Evolutionary conservation across 192 early-diverging fungal species (phyloP).

Genomic region (Rhizoclosmatium globosum): DNA sequence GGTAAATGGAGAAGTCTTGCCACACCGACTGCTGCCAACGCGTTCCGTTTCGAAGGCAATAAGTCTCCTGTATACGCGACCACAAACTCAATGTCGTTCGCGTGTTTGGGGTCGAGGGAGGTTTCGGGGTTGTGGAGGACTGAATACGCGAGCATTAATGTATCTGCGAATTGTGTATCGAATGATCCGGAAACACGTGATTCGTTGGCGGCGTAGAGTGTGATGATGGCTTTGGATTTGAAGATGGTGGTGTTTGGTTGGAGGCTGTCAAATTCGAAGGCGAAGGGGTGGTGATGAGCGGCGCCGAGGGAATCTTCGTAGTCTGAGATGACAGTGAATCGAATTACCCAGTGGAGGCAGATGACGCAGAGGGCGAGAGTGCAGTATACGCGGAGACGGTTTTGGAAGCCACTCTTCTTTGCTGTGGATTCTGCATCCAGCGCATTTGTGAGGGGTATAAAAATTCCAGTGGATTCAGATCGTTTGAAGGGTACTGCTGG

Average conservation of each 20-base stretch:
- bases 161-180: neutral
- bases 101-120: neutral
- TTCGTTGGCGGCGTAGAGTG: neutral
- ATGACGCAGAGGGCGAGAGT: neutral
- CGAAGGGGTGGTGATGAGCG: neutral
- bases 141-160: conserved; percentile 4
- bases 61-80: conserved; percentile 9
- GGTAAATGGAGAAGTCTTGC: neutral
- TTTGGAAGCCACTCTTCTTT: neutral
- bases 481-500: no score
- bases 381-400: neutral
- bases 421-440: no score
- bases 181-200: neutral
- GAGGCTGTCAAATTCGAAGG: neutral
- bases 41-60: neutral
- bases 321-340: neutral
- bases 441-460: no score
- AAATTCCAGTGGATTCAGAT: no score
- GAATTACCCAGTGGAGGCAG: neutral
- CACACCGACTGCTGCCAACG: neutral
- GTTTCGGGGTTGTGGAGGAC: neutral
- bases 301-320: neutral
- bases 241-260: neutral
- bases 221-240: conserved; percentile 1
- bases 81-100: neutral